Evolutionary conservation across 805 yeast genomes (phyloP).

Genomic region (Wickerhamomyces silvicola): DNA sequence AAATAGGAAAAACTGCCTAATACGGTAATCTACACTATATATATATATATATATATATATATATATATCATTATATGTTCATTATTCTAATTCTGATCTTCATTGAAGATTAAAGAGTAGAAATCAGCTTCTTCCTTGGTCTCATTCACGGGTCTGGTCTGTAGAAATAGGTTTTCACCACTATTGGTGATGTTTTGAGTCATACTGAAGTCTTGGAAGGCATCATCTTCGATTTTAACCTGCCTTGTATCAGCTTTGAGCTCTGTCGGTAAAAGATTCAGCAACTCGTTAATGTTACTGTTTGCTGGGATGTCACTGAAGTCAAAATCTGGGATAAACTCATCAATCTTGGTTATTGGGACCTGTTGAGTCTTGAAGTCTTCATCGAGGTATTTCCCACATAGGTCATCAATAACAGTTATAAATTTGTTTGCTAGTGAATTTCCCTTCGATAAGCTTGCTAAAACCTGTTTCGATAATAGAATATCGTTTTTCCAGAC

Average conservation of each 20-base stretch:
- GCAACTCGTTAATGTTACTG: conserved; percentile 15
- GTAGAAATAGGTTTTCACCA: no score
- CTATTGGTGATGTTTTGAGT: no score
- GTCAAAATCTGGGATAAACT: conserved; percentile 19
- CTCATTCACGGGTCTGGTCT: no score
- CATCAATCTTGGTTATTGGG: conserved; percentile 2
- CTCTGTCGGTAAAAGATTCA: conserved; percentile 20
- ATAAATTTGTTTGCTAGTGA: conserved; percentile 40
- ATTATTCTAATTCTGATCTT: conserved; percentile 19
- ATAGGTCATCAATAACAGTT: conserved; percentile 38
- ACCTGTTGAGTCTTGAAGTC: neutral
- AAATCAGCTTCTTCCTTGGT: no score
- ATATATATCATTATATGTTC: no score
- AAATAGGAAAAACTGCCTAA: no score
- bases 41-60: no score
- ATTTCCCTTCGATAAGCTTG: conserved; percentile 33
- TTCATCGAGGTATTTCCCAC: conserved; percentile 24
- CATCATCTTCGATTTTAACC: no score
- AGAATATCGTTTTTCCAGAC: conserved; percentile 40
- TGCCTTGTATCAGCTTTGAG: no score
- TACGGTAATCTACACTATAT: no score
- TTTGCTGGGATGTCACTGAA: conserved; percentile 19
- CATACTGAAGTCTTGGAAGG: no score
- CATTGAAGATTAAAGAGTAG: conserved; percentile 40
- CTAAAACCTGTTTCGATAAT: conserved; percentile 33